Evolutionary conservation across 2,329 filamentous ascomycete genomes (phyloP).

Genomic region (Hymenoscyphus linearis): DNA sequence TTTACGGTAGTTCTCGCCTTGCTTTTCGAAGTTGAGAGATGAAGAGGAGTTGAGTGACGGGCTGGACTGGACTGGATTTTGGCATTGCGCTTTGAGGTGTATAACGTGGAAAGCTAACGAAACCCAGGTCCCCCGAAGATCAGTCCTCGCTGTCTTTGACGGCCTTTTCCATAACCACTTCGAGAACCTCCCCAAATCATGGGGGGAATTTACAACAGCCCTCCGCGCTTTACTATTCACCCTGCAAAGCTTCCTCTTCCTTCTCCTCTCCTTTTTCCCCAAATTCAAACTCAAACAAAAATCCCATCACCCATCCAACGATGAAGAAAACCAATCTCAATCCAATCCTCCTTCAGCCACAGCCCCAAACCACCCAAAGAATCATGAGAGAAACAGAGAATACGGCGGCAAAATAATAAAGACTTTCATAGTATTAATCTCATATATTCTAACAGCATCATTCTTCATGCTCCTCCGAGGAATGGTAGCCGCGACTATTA

Average conservation of each 20-base stretch:
- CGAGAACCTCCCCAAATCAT: neutral
- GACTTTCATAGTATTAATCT: neutral
- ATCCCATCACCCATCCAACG: neutral
- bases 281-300: neutral
- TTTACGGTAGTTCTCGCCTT: too few relatives aligned
- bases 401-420: neutral
- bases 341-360: neutral
- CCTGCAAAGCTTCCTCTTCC: neutral
- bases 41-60: too few relatives aligned
- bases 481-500: slow-evolving; percentile 5
- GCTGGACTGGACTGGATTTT: too few relatives aligned
- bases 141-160: neutral
- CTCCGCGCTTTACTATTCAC: neutral
- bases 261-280: neutral
- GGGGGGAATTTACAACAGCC: neutral
- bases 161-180: slow-evolving; percentile 8
- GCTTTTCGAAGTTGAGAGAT: too few relatives aligned
- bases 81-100: too few relatives aligned
- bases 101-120: neutral
- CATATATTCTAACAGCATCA: neutral
- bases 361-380: neutral
- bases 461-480: slow-evolving; percentile 3
- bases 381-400: neutral
- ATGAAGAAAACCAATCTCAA: neutral
- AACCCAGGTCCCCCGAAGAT: slow-evolving; percentile 6